Base-by-base conservation (phyloP, 805 yeast species). In the Monosporozyma solicola region DNA sequence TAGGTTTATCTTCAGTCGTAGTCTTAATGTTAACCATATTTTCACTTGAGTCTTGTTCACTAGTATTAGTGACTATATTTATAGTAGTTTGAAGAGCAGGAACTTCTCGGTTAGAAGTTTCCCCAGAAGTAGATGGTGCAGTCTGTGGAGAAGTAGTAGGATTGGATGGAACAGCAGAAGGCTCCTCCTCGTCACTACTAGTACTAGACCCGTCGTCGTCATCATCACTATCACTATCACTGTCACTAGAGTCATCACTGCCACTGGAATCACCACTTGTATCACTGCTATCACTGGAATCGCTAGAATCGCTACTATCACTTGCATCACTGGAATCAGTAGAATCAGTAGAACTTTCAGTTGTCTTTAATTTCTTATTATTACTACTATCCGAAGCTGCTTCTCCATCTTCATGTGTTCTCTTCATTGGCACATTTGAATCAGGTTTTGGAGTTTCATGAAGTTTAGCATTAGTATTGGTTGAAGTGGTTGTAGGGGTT, bases 271-370 rank as follows among this genome's bases (percentile, higher is more conserved):
- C 72, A 22, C 52, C 54, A 4, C 47, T 52, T 7, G 46, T 48
- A 3, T 50, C 52, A 10, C 45, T 52, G 22, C 65, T 73, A 33
- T 66, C 72, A 41, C 70, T 75, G 51, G 69, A 73, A 49, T 70
- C 76, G 48, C 72, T 77, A 50, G 71, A 72, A 51, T 71, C 76
- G 55, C 71, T 75, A 27, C 70, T 76, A 43, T 71, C 75, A 10
- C 52, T 52, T 2, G 53, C 48, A 31, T 52, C 55, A 50, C 52
- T 48, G 2, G 49, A 47, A 29, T 48, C 41, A 33, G 43, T 47
- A 9, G 31, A 43, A 4, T 43, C 46, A 13, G 16, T 35, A 15
- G 39, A 4, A 35, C 7, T 35, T 35, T 24, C 29, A 43, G 24
- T 24, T 4, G 31, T 24, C 16, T 43, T 43, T 9, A 24, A 2